These are phyloP conservation scores for Cercospora sp. DNA, from an alignment of 2,329 filamentous ascomycete species.

Conservation along the genomic window DNA sequence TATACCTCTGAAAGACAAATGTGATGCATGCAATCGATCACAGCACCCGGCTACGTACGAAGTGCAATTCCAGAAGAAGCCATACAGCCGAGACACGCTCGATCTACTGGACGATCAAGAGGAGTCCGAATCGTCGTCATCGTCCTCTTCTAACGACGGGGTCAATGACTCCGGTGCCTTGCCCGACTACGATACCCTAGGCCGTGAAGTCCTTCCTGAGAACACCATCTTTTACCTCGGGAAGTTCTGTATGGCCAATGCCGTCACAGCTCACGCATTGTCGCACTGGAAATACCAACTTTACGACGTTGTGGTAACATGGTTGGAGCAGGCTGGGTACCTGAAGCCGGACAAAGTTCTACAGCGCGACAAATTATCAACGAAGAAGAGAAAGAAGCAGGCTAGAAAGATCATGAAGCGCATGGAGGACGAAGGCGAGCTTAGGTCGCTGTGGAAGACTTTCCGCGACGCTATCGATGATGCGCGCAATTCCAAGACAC, in stretches of 20 bases:
- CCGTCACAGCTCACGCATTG: constrained; percentile 62
- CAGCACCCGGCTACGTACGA: constrained; percentile 67
- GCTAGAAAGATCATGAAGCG: constrained; percentile 64
- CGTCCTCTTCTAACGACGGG: constrained; percentile 30
- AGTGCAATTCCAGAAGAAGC: constrained; percentile 62
- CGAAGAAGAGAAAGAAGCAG: constrained; percentile 58
- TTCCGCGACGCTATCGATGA: constrained; percentile 64
- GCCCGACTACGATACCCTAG: constrained; percentile 51
- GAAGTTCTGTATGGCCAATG: constrained; percentile 3
- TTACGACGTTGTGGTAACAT: constrained; percentile 68
- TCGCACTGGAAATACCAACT: constrained; percentile 75
- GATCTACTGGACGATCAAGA: constrained; percentile 63
- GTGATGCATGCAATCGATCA: constrained; percentile 69
- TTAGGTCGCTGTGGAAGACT: constrained; percentile 62
- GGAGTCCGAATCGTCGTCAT: constrained; percentile 42
- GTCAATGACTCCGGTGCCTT: constrained; percentile 40
- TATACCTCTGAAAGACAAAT: constrained; percentile 48
- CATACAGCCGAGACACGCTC: constrained; percentile 66
- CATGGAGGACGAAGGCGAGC: constrained; percentile 62
- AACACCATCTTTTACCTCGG: constrained; percentile 51
- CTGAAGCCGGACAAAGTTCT: constrained; percentile 59
- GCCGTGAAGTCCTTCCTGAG: constrained; percentile 47
- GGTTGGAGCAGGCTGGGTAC: constrained; percentile 60
- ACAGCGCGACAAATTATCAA: constrained; percentile 61
- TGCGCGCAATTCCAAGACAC: constrained; percentile 53